Base-by-base conservation (phyloP, 305 asterid species). In the Solanum hybrid region DNA sequence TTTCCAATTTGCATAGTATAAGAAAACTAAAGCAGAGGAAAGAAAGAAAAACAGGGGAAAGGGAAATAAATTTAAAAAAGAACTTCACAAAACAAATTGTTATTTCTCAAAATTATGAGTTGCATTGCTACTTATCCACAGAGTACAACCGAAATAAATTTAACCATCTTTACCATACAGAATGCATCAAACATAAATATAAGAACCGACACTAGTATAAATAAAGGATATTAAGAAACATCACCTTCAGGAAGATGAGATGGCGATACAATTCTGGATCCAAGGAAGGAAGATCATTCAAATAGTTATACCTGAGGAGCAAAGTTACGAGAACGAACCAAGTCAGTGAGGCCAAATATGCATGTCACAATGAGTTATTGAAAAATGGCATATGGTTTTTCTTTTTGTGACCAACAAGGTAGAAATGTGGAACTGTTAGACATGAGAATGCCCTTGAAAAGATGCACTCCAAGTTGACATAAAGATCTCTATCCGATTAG, bases 261-360 rank as follows among this genome's bases (percentile, higher is more conserved):
- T 97, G 99, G 89, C 97, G 98, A 92, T 97, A 97, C 90, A 97
- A 91, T 92, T 97, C 99, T 14, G 97, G 98, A 92, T 97, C 99
- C 97, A 97, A 93, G 87, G 99, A 97, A 89, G 99, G 99, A 75
- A 97, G 92, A 92, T 97, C 99, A 86, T 97, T 97, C 96, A 97
- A 94, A 92, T 97, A 97, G 92, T 96, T 97, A 93, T 95, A 86
- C 97, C 99, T 97, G 94, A 90, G 93, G 34, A 93, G 90, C 86
- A 91, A 22, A 92, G 88, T 40, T 57, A 89, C 37, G 11, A 42
- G 28, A 82, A 42, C 1, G 2, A 31, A 20, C 34, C 75, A 84
- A 84, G 42, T 84, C 29, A 46, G 74, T 46, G 87, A 51, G 75
- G 75, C 42, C 40, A 84, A 84, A 51, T 51, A 46, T 84, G 73